These are phyloP conservation scores for Brettanomyces anomalus DNA, from an alignment of 805 yeast species.

Conservation along the genomic window DNA sequence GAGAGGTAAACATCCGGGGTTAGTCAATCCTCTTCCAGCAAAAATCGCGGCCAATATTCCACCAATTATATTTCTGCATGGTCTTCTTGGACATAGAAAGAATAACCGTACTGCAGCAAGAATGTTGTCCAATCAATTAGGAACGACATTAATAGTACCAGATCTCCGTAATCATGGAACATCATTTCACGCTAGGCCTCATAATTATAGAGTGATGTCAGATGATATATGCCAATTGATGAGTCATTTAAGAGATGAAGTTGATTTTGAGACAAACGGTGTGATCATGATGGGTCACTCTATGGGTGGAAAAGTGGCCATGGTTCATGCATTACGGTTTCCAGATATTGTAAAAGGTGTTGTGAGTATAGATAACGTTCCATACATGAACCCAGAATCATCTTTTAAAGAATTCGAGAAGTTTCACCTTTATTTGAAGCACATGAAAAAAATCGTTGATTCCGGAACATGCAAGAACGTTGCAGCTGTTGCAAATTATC, in stretches of 20 bases:
- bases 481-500: constrained; percentile 38
- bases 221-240: constrained; percentile 68
- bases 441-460: constrained; percentile 7
- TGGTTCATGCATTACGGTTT: constrained; percentile 67
- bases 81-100: constrained; percentile 72
- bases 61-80: constrained; percentile 78
- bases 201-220: constrained; percentile 69
- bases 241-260: constrained; percentile 7
- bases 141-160: constrained; percentile 52
- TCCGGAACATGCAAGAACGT: constrained; percentile 34
- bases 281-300: constrained; percentile 64
- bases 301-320: constrained; percentile 91
- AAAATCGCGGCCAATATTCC: constrained; percentile 16
- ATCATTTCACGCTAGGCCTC: constrained; percentile 64
- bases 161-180: constrained; percentile 89
- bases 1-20: not conserved
- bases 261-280: constrained; percentile 21
- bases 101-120: constrained; percentile 74
- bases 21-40: constrained; percentile 4
- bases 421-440: constrained; percentile 18
- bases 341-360: constrained; percentile 52
- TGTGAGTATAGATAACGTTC: constrained; percentile 77
- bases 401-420: constrained; percentile 21
- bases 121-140: constrained; percentile 33
- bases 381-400: constrained; percentile 43